phyloP scores from a whole-genome alignment of 352 stramenopile species.

The Nothophytophthora sp. region DNA sequence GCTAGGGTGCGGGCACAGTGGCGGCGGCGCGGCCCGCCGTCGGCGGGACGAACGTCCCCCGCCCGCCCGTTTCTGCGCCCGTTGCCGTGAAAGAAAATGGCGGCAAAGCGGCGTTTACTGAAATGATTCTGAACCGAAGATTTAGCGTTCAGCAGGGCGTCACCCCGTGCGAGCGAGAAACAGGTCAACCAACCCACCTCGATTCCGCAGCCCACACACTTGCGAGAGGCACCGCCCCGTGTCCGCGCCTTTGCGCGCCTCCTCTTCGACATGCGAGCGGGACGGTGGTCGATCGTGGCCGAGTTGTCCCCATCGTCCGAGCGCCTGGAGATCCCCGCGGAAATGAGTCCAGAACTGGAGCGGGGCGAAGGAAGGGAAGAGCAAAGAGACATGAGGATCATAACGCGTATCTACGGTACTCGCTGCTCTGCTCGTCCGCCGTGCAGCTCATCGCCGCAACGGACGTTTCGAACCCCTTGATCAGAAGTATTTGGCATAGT shows the following conservation, averaged over 20 bases:
- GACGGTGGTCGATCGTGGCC: not conserved
- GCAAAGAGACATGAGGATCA: slow-evolving; percentile 1
- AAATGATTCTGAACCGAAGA: not conserved
- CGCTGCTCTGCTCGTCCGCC: too few relatives aligned
- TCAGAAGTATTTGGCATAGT: too few relatives aligned
- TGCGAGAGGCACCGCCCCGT: not conserved
- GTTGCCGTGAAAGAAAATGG: too few relatives aligned
- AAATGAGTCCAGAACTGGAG: not conserved
- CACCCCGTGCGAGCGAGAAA: not conserved
- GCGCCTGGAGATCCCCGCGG: not conserved
- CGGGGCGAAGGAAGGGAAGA: not conserved
- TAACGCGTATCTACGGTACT: not conserved
- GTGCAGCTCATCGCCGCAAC: too few relatives aligned
- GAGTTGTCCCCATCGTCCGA: not conserved
- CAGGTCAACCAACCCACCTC: not conserved
- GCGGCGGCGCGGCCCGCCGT: too few relatives aligned
- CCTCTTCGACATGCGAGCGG: not conserved
- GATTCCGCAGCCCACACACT: not conserved
- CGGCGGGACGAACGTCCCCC: not conserved
- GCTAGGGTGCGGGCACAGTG: too few relatives aligned
- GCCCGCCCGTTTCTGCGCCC: not conserved
- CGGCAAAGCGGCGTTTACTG: not conserved
- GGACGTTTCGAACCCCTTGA: too few relatives aligned
- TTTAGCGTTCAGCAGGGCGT: not conserved
- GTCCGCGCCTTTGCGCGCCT: not conserved